phyloP scores from a whole-genome alignment of 2,329 filamentous ascomycete species.

The Cryphonectria radicalis region DNA sequence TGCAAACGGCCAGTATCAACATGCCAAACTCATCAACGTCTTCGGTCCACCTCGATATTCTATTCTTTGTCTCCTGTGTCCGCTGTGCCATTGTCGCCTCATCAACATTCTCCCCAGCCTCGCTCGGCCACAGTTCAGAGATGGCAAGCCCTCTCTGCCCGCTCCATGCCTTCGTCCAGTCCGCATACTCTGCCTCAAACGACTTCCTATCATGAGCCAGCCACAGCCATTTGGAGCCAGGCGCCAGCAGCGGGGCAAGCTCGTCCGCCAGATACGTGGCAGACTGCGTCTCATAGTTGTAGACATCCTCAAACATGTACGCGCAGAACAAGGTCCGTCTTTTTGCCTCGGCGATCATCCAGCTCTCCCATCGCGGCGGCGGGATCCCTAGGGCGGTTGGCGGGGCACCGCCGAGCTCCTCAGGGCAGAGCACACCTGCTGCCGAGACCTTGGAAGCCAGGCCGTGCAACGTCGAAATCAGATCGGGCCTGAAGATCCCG shows the following conservation, averaged over 20 bases:
- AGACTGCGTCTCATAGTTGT: conserved; percentile 5
- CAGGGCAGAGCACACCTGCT: conserved; percentile 40
- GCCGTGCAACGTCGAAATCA: conserved; percentile 13
- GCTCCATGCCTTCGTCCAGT: not conserved
- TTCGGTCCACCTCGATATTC: not conserved
- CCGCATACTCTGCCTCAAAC: not conserved
- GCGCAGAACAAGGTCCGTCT: conserved; percentile 55
- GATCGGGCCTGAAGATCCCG: conserved; percentile 7
- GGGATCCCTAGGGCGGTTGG: conserved; percentile 39
- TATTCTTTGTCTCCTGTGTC: not conserved
- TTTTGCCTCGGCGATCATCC: conserved; percentile 58
- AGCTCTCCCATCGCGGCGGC: conserved; percentile 55
- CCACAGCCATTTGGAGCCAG: conserved; percentile 4
- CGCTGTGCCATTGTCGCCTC: not conserved
- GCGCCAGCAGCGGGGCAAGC: conserved; percentile 9
- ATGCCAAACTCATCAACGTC: conserved; percentile 15
- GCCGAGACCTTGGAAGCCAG: conserved; percentile 35
- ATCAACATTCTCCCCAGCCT: not conserved
- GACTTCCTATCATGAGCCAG: not conserved
- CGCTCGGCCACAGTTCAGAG: not conserved
- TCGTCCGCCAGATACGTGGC: conserved; percentile 13
- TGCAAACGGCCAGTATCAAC: conserved; percentile 15
- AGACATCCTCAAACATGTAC: conserved; percentile 52
- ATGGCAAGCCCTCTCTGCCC: not conserved
- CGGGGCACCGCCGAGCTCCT: conserved; percentile 42